Conservation (phyloP, 2,329 filamentous ascomycete species). For the Stagonosporopsis cucurbitacearum region DNA sequence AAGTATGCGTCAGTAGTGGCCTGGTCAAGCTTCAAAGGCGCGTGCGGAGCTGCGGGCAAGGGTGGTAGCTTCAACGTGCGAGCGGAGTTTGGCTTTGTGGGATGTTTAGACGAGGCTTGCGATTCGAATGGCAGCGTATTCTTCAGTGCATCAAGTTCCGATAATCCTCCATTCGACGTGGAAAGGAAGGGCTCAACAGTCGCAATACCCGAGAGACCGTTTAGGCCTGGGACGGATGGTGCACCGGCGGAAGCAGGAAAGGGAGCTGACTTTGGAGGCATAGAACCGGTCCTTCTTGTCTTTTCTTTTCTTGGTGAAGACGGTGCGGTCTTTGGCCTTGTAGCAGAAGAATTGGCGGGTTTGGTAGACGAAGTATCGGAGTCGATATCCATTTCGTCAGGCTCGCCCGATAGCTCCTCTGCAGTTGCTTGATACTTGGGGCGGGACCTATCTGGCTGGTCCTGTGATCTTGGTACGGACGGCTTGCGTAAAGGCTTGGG, state of each 20-base stretch:
- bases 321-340: constrained; percentile 13
- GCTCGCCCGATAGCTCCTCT: constrained; percentile 36
- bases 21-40: constrained; percentile 54
- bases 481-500: constrained; percentile 40
- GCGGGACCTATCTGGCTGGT: constrained; percentile 35
- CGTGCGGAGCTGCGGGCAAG: constrained; percentile 58
- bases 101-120: constrained; percentile 54
- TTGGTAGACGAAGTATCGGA: constrained; percentile 37
- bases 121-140: constrained; percentile 66
- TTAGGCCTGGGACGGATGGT: constrained; percentile 32
- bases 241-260: constrained; percentile 27
- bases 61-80: constrained; percentile 57
- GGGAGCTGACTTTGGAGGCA: constrained; percentile 8
- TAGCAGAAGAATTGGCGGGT: constrained; percentile 18
- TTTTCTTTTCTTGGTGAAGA: constrained; percentile 13
- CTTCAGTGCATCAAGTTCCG: constrained; percentile 60
- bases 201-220: constrained; percentile 59
- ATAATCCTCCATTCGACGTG: constrained; percentile 56
- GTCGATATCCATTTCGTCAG: constrained; percentile 59
- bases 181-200: constrained; percentile 58
- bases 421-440: constrained; percentile 42
- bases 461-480: constrained; percentile 41
- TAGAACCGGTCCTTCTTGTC: constrained; percentile 13
- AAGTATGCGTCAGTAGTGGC: constrained; percentile 60
- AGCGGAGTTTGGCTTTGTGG: constrained; percentile 49